Evolutionary conservation across 2,329 filamentous ascomycete species (phyloP), one percentile per base, ranked within the genome.

Genomic region (Dothideomycetes sp.): DNA sequence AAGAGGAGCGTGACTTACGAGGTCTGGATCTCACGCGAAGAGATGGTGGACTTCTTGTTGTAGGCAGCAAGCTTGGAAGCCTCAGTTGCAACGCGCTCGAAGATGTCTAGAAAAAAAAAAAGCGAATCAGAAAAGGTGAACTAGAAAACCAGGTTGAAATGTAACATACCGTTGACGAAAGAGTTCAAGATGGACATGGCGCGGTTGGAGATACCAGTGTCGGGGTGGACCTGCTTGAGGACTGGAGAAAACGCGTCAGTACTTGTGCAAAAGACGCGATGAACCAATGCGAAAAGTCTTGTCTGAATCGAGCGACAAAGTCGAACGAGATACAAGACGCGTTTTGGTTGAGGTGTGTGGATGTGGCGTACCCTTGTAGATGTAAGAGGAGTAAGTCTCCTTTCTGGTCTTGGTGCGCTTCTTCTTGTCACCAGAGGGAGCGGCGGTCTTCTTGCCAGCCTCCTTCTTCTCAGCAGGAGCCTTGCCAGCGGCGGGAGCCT

Each of bases 41-140:
- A 96, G 71, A 98, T 98, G 65, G 91, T 98, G 37, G 89, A 96
- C 79, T 98, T 98, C 84, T 96, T 98, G 83, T 98, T 98, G 78
- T 98, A 98, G 51, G 91, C 91, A 56, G 91, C 91, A 48, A 98
- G 82, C 82, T 98, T 98, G 65, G 86, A 94, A 38, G 91, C 91
- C 72, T 98, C 91, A 45, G 91, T 95, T 52, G 91, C 91, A 56
- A 98, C 89, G 58, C 91, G 88, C 82, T 98, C 91, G 67, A 98
- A 98, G 66, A 98, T 98, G 62, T 98, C 87, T 91, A 47, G n/a
- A 19, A 27, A 41, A 4, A 17, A 47, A 13, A 19, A 27, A 41
- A 4, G 17, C 11, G 23, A 40, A 41, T 51, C 41, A 51, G 33
- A 35, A 47, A 45, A 42, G 18, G 29, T 16, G 19, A 19, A 32